Evolutionary conservation across 495 filamentous ascomycete genomes (phyloP).

Genomic region (Arthonia radiata): DNA sequence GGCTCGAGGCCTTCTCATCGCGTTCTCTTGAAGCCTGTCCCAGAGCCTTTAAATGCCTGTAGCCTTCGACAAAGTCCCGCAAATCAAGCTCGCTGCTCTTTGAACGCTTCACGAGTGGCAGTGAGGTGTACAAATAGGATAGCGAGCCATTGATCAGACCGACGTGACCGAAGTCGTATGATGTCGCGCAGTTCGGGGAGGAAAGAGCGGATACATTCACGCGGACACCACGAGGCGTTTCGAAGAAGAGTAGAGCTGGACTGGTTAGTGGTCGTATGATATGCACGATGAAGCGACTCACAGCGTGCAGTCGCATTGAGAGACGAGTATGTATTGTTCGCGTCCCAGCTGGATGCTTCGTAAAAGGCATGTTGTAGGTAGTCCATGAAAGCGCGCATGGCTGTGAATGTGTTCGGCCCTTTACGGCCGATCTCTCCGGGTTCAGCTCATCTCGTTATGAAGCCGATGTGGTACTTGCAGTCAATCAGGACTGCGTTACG

Average conservation of each 20-base stretch:
- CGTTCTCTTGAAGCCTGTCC: slow-evolving; percentile 7
- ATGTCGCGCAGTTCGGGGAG: slow-evolving; percentile 73
- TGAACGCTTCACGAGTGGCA: slow-evolving; percentile 31
- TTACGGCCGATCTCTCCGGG: too few species aligned
- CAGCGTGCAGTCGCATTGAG: slow-evolving; percentile 72
- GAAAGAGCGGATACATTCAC: slow-evolving; percentile 75
- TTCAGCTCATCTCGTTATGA: too few species aligned
- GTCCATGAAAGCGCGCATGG: slow-evolving; percentile 99
- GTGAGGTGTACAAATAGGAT: slow-evolving; percentile 71
- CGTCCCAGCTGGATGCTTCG: slow-evolving; percentile 65
- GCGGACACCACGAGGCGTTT: slow-evolving; percentile 52
- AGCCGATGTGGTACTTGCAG: too few species aligned
- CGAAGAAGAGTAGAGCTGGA: slow-evolving; percentile 60
- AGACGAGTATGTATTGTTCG: slow-evolving; percentile 75
- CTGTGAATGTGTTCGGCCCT: too few species aligned
- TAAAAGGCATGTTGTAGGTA: slow-evolving; percentile 87
- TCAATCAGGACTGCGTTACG: too few species aligned
- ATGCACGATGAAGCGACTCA: slow-evolving; percentile 13
- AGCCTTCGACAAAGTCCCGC: slow-evolving; percentile 39
- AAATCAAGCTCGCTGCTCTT: slow-evolving; percentile 35
- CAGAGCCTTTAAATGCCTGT: slow-evolving; percentile 36
- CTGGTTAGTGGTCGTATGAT: slow-evolving; percentile 2
- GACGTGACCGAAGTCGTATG: slow-evolving; percentile 62
- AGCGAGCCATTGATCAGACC: slow-evolving; percentile 78
- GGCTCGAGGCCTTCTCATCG: slow-evolving; percentile 1